These are phyloP conservation scores for Moesziomyces globuligerus DNA, from an alignment of 1,284 basidiomycete species.

Conservation along the genomic window DNA sequence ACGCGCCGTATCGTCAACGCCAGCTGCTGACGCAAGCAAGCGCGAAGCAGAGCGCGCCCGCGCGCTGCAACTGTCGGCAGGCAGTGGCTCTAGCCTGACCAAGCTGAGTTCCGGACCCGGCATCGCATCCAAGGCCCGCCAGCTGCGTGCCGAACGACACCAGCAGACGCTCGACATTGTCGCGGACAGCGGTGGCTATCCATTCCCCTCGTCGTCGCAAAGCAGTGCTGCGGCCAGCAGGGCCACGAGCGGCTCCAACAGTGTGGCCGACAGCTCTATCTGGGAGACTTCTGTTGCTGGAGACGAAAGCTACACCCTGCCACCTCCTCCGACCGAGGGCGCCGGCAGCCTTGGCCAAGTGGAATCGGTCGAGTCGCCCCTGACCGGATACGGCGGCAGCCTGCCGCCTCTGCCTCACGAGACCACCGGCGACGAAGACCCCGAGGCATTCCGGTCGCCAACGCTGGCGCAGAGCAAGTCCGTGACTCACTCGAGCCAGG, in stretches of 20 bases:
- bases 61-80: constrained; percentile 33
- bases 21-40: constrained; percentile 14
- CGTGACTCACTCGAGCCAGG: constrained; percentile 14
- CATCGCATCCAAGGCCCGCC: constrained; percentile 33
- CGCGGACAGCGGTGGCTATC: constrained; percentile 16
- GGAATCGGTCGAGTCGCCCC: constrained; percentile 18
- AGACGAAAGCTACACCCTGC: constrained; percentile 49
- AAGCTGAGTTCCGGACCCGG: constrained; percentile 28
- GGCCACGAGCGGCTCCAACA: constrained; percentile 23
- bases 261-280: constrained; percentile 29
- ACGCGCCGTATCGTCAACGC: constrained; percentile 13
- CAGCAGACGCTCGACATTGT: constrained; percentile 43
- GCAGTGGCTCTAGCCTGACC: constrained; percentile 24
- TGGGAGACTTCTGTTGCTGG: constrained; percentile 46
- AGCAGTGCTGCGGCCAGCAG: constrained; percentile 30
- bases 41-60: constrained; percentile 30
- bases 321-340: constrained; percentile 8
- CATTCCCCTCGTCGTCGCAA: constrained; percentile 24
- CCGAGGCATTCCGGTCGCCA: constrained; percentile 18
- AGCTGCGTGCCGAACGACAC: constrained; percentile 32
- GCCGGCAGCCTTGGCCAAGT: background rate
- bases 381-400: constrained; percentile 18
- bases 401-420: constrained; percentile 38
- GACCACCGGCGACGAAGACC: constrained; percentile 41
- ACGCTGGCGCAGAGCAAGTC: constrained; percentile 2